A percentile compares a stretch with the other conserved stretches of the same genome.
phyloP scores from a whole-genome alignment of 306 rosid species.

The Medicago arabica region DNA sequence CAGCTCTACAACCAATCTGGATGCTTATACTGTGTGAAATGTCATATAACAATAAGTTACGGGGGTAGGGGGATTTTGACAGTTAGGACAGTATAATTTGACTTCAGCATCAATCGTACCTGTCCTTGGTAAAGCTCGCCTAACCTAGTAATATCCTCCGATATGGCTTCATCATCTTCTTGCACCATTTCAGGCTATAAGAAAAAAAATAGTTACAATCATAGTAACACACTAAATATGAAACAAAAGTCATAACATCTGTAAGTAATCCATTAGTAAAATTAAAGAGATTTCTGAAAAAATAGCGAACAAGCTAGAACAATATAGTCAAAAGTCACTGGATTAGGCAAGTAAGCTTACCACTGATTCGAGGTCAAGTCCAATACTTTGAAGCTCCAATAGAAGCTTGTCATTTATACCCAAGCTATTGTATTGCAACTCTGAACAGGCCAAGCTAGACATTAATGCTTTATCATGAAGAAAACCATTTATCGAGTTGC shows the following conservation, averaged over 20 bases:
- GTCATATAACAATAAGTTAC: constrained; percentile 32
- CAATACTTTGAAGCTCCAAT: constrained; percentile 91
- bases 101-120: constrained; percentile 53
- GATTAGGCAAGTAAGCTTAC: constrained; percentile 56
- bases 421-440: constrained; percentile 72
- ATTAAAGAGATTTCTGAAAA: constrained; percentile 12
- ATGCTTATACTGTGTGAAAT: constrained; percentile 18
- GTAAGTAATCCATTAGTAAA: constrained; percentile 29
- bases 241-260: constrained; percentile 31
- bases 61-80: not conserved
- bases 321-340: constrained; percentile 8
- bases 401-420: constrained; percentile 81
- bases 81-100: constrained; percentile 24
- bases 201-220: constrained; percentile 42
- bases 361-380: constrained; percentile 74
- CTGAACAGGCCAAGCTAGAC: constrained; percentile 64
- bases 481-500: constrained; percentile 64
- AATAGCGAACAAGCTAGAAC: constrained; percentile 29
- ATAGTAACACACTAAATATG: constrained; percentile 16
- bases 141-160: constrained; percentile 70
- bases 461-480: constrained; percentile 57
- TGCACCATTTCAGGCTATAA: constrained; percentile 76
- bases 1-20: constrained; percentile 34
- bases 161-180: constrained; percentile 72
- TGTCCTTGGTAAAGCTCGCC: constrained; percentile 71